These are phyloP conservation scores for Colletotrichum sp. DNA, from an alignment of 2,329 filamentous ascomycete species.

Conservation along the genomic window DNA sequence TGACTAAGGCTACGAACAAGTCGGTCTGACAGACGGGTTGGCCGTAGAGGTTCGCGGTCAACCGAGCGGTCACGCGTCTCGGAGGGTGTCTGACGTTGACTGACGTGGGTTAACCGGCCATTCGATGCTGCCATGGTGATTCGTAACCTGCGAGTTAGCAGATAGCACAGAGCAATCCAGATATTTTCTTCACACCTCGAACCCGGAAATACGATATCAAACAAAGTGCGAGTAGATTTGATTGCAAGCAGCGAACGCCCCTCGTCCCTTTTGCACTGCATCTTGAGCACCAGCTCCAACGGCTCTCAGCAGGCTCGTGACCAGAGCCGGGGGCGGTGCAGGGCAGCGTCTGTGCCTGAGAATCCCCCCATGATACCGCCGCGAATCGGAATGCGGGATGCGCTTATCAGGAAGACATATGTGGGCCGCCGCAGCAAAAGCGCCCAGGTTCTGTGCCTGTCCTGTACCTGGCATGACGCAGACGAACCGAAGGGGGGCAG, in stretches of 20 bases:
- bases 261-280: neutral
- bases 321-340: neutral
- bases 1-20: neutral
- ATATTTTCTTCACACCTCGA: neutral
- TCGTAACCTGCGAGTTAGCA: neutral
- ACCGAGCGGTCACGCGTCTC: neutral
- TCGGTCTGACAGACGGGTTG: neutral
- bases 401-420: neutral
- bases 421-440: neutral
- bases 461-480: conserved; percentile 19
- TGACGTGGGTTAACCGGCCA: neutral
- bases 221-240: neutral
- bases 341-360: neutral
- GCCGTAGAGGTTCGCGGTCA: neutral
- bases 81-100: neutral
- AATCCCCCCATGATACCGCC: neutral
- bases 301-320: neutral
- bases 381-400: neutral
- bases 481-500: neutral
- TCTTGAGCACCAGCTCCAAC: neutral
- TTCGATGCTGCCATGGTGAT: neutral
- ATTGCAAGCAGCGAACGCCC: neutral
- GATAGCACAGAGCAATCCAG: neutral
- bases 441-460: neutral
- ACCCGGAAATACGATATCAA: neutral